Base-by-base conservation (phyloP, 441 rosid species). In the Gossypium trilobum region DNA sequence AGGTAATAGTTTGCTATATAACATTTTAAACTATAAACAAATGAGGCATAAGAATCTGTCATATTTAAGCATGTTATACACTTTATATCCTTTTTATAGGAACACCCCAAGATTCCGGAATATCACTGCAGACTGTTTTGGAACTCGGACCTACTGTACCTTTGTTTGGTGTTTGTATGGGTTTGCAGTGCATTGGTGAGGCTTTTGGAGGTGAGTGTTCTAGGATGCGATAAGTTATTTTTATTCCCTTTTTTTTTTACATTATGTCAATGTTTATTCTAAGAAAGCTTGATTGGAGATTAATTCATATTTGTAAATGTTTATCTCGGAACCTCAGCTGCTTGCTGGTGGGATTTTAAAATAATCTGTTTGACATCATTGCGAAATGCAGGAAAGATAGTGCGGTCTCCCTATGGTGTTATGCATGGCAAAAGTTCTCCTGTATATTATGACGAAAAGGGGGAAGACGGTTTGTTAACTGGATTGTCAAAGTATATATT, bases 101-200 rank as follows among this genome's bases (percentile, higher is more conserved):
- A 1, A 20, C 90, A 3, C 97, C 97, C 36, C 89, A 89, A 77
- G 99, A 95, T 81, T 95, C 97, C 42, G 97, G 97, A 70, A 92
- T 95, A 74, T 92, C 99, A 3, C 74, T 95, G 80, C 91, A 92
- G 79, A 88, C 97, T 13, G 97, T 92, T 75, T 65, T 92, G 82
- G 93, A 91, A 75, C 90, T 92, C 23, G 99, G 99, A 75, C 97
- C 95, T 2, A 58, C 16, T n/a, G 92, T 89, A 48, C 99, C 97
- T 70, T 79, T 92, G 36, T 89, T 95, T 79, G 99, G 99, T 39
- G 97, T 95, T 17, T 91, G 99, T 79, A 91, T 92, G 99, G 97
- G 97, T 29, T 82, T 92, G 86, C 99, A 95, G 76, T 95, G 97
- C 83, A 95, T 95, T 61, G 98, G 98, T 16, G 97, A 95, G 85